Conservation (phyloP, 2,329 filamentous ascomycete species). For the Sphaerostilbella broomeana region DNA sequence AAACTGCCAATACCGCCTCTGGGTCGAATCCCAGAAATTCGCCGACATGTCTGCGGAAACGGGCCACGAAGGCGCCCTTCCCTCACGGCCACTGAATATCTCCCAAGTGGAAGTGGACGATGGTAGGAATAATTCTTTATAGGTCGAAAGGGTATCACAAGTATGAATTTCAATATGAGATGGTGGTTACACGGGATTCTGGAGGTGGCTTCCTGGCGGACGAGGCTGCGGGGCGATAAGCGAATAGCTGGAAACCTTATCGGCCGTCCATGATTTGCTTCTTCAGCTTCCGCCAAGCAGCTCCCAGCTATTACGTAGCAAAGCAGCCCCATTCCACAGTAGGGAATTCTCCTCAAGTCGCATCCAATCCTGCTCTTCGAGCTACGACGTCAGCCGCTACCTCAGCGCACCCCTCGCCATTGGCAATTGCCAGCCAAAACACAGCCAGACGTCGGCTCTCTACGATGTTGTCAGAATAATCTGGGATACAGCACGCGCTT, state of each 20-base stretch:
- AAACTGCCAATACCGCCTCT: conserved; percentile 86
- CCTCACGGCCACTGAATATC: no score
- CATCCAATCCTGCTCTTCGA: conserved; percentile 9
- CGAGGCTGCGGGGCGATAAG: conserved; percentile 14
- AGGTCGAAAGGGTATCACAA: not conserved
- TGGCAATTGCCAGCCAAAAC: conserved; percentile 12
- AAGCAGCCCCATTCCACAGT: conserved; percentile 4
- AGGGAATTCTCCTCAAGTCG: conserved; percentile 5
- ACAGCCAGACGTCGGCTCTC: conserved; percentile 5
- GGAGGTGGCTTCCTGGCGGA: not conserved
- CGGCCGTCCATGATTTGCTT: conserved; percentile 6
- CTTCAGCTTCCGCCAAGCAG: conserved; percentile 9
- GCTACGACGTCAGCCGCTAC: conserved; percentile 13
- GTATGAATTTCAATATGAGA: not conserved
- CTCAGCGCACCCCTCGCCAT: conserved; percentile 6
- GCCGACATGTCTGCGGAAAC: conserved; percentile 61
- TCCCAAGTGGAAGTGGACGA: no score
- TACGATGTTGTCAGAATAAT: conserved; percentile 15
- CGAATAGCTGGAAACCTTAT: conserved; percentile 8
- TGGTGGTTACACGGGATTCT: not conserved
- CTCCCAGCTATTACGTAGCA: conserved; percentile 13
- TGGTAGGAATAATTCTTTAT: not conserved
- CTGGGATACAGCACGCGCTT: no score
- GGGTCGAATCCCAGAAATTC: conserved; percentile 95
- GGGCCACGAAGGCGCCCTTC: conserved; percentile 8